Base-by-base conservation (phyloP, 768 basidiomycete genomes). In the Collybia sp. region DNA sequence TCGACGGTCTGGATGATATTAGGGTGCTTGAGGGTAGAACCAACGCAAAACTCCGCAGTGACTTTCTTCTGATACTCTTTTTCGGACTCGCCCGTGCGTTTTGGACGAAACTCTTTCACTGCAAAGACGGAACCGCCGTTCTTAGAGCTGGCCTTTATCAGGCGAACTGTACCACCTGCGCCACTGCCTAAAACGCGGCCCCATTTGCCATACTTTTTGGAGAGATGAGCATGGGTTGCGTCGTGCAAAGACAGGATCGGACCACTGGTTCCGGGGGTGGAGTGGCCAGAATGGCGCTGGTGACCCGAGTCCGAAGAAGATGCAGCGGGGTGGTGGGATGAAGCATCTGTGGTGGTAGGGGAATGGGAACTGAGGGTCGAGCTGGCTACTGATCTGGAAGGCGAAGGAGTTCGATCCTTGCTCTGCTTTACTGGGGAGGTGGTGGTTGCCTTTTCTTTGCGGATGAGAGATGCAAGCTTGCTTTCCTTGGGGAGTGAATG, bases 131-230 rank as follows among this genome's bases (percentile, higher is more conserved):
- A 72, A 13, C 88, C 87, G 16, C 91, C 93, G 20, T 79, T 79
- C 75, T 95, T 96, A 53, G 59, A 68, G 61, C 75, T 79, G 48
- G 82, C 86, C 69, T 93, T 94, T 69, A 99, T 95, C 53, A 99
- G 80, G 20, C 96, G 80, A 38, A 99, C 96, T 0, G 96, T 99
- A 18, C 96, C 96, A n/a, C 96, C 96, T 5, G 95, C 96, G 20
- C 96, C 96, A 20, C 86, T 89, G 19, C 96, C 96, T 8, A 99
- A 80, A 13, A 96, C 82, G 43, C 90, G 82, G 33, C 95, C 96
- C 90, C 96, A 96, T 63, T 99, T 99, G 53, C 96, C 96, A 56
- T 99, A 99, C 74, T 97, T 98, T 72, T 98, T 98, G n/a, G 87
- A 72, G 47, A 99, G 72, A 63, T 96, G 93, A 12, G 89, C 90